phyloP scores from a whole-genome alignment of 2,329 filamentous ascomycete genomes.

The Colletotrichum sp. region DNA sequence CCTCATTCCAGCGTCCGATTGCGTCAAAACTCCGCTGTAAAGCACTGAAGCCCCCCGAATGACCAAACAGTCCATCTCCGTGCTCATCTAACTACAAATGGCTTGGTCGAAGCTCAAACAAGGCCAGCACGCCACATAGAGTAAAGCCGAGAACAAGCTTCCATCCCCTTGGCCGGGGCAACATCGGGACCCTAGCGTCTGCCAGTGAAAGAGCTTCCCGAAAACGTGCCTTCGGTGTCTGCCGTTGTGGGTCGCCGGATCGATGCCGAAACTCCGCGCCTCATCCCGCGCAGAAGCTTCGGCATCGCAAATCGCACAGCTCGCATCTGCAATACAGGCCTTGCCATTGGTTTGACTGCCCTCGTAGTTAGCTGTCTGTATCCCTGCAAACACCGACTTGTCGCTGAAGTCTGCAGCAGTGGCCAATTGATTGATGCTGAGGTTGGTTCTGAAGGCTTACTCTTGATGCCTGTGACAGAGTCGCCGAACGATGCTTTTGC shows the following conservation, averaged over 20 bases:
- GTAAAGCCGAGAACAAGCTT: background rate
- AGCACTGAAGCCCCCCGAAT: background rate
- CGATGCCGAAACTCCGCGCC: background rate
- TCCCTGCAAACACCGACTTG: background rate
- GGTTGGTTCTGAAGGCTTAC: too few species aligned
- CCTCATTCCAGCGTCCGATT: background rate
- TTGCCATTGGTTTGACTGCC: background rate
- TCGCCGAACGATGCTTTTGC: background rate
- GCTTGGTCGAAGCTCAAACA: background rate
- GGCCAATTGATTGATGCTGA: too few species aligned
- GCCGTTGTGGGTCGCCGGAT: background rate
- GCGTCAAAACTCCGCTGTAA: background rate
- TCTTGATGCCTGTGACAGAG: too few species aligned
- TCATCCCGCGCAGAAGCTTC: background rate
- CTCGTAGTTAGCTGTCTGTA: accelerated
- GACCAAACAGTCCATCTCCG: background rate
- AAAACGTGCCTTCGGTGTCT: background rate
- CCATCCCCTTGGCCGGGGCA: background rate
- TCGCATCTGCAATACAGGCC: background rate
- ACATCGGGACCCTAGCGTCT: background rate
- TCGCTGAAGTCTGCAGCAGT: too few species aligned
- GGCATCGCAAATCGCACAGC: background rate
- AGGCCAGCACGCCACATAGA: background rate
- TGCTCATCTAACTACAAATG: background rate
- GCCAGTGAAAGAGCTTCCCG: background rate